Evolutionary conservation across 2,329 filamentous ascomycete genomes (phyloP), one percentile per base, ranked within the genome.

Genomic region (Cytospora mali): DNA sequence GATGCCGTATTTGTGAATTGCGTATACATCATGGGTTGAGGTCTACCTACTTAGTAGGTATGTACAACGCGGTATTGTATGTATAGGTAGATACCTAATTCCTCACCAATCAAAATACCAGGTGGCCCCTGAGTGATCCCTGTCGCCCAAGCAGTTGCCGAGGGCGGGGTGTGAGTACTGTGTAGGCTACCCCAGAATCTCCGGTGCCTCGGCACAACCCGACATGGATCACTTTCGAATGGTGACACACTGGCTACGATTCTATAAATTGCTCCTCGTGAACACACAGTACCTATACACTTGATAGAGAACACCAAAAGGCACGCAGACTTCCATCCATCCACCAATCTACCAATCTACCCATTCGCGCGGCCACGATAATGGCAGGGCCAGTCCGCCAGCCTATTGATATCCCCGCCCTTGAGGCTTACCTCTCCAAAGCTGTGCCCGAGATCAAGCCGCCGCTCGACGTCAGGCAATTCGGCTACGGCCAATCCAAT

Each of bases 401-500:
- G 75, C 91, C 92, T 50, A 96, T 99, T 73, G 91, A 98, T 73
- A 78, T 94, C 70, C 79, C 84, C 71, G 87, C 91, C 18, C 81
- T 99, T 61, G 90, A 94, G 80, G 83, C 81, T 67, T 99, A 93
- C 76, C 84, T 99, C 68, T 79, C 84, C 60, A 76, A 84, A 66
- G 84, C 93, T 77, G 91, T 96, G n/a, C 92, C 92, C 2, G 84
- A 89, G 71, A 93, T 99, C 73, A 86, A 90, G 77, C 84, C 87
- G 16, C 95, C 95, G 1, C 80, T 98, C 68, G 88, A 93, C 52
- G 80, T 98, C 68, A 96, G 97, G 80, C 94, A 97, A 85, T 99
- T 98, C 74, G 92, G 93, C 71, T 98, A 96, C 75, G 95, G 95
- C 64, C 95, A 98, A 79, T 97, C 92, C 63, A 99, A 98, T 75